A percentile compares a stretch with the other conserved stretches of the same genome.
Evolutionary conservation across 306 rosid species (phyloP).

Genomic region (Carpinus fangiana): DNA sequence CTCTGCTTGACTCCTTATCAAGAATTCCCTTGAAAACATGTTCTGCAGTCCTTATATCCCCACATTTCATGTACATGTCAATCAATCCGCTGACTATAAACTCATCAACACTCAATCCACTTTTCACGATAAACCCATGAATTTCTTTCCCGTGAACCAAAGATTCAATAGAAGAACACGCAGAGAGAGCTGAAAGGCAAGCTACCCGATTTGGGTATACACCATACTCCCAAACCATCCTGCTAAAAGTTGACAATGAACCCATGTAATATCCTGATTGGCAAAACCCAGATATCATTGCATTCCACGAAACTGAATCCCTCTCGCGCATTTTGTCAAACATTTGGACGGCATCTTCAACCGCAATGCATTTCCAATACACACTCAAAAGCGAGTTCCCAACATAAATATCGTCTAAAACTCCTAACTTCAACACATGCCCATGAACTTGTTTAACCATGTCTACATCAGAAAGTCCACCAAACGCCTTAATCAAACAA

Average conservation of each 20-base stretch:
- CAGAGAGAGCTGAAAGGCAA: constrained; percentile 36
- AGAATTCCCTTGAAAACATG: constrained; percentile 23
- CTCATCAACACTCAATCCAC: constrained; percentile 33
- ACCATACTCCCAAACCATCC: constrained; percentile 27
- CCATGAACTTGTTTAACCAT: constrained; percentile 40
- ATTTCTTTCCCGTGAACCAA: constrained; percentile 34
- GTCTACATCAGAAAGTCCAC: constrained; percentile 26
- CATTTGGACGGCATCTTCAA: constrained; percentile 21
- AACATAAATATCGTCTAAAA: constrained; percentile 37
- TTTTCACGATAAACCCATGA: constrained; percentile 40
- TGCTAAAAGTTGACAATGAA: constrained; percentile 24
- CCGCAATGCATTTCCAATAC: constrained; percentile 33
- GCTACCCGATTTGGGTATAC: constrained; percentile 41
- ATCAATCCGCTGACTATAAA: constrained; percentile 38
- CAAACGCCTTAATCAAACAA: constrained; percentile 42
- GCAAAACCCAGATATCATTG: constrained; percentile 41
- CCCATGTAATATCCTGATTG: constrained; percentile 29
- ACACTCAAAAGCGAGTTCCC: constrained; percentile 40
- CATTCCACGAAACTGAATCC: constrained; percentile 43
- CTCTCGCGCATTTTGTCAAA: constrained; percentile 32
- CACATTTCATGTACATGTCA: constrained; percentile 48
- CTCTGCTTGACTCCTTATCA: constrained; percentile 12
- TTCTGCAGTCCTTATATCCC: constrained; percentile 35
- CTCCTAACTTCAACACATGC: constrained; percentile 40
- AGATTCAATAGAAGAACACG: constrained; percentile 26